Conservation (phyloP, 306 rosid species). For the Cicer bijugum region DNA sequence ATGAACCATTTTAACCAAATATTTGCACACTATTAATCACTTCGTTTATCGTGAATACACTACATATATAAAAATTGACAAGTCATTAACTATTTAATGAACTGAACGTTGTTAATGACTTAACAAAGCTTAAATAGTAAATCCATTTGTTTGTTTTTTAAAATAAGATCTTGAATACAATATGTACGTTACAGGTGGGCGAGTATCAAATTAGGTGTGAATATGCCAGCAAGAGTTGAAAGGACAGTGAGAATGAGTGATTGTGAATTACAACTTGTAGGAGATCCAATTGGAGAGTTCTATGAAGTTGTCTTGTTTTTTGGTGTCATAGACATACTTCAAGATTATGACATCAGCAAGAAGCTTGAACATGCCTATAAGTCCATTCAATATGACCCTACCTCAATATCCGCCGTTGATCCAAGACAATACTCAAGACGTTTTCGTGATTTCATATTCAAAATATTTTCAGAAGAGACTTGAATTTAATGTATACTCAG, state of each 20-base stretch:
- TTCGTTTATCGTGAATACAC: no score
- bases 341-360: conserved; percentile 88
- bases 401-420: conserved; percentile 89
- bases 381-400: conserved; percentile 80
- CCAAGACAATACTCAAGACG: conserved; percentile 89
- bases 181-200: conserved; percentile 58
- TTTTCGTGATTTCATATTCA: conserved; percentile 81
- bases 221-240: conserved; percentile 89
- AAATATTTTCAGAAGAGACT: conserved; percentile 65
- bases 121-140: no score
- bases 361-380: conserved; percentile 92
- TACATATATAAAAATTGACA: no score
- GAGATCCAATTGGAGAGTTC: conserved; percentile 80
- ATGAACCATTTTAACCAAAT: no score
- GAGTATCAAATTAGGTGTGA: conserved; percentile 74
- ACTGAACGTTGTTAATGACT: no score
- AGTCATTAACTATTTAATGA: no score
- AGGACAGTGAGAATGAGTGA: conserved; percentile 68
- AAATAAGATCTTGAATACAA: no score
- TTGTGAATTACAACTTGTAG: conserved; percentile 66
- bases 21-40: no score
- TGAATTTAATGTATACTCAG: conserved; percentile 18
- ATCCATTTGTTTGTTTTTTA: no score
- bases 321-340: conserved; percentile 86
- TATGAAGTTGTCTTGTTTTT: conserved; percentile 78